Percentiles rank a stretch among this genome's conserved stretches.
Evolutionary conservation across 805 yeast genomes (phyloP).

Genomic region (Saccharomycopsis oosterbeekiorum): DNA sequence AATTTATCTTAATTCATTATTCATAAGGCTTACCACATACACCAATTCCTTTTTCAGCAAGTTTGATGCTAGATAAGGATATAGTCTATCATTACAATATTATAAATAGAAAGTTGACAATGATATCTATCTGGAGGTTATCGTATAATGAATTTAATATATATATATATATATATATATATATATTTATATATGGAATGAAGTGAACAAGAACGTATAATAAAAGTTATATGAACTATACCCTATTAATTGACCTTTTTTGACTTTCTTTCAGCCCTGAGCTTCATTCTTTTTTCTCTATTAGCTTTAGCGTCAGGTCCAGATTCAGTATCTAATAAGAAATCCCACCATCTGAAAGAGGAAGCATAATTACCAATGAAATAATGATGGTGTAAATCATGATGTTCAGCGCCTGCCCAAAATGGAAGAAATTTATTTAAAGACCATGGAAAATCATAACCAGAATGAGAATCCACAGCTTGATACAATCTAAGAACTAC

Average conservation of each 20-base stretch:
- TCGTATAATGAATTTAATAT: no score
- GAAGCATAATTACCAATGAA: conserved; percentile 94
- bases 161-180: no score
- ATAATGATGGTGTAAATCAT: conserved; percentile 93
- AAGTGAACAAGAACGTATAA: not conserved
- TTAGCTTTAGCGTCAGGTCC: conserved; percentile 69
- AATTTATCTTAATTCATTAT: no score
- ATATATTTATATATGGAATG: not conserved
- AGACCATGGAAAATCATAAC: conserved; percentile 97
- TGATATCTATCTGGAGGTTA: no score
- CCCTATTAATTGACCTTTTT: conserved; percentile 18
- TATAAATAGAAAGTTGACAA: no score
- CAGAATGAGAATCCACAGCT: conserved; percentile 97
- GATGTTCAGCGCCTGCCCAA: conserved; percentile 99
- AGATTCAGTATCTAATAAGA: conserved; percentile 76
- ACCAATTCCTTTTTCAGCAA: no score
- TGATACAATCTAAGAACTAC: conserved; percentile 81
- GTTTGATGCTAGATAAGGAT: no score
- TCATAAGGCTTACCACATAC: no score
- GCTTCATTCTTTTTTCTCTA: conserved; percentile 57
- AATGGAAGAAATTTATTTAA: conserved; percentile 84
- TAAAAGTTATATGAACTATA: not conserved
- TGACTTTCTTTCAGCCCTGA: conserved; percentile 40
- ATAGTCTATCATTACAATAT: no score
- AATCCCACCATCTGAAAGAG: conserved; percentile 95